A percentile compares a stretch with the other conserved stretches of the same genome.
phyloP scores from a whole-genome alignment of 2,329 filamentous ascomycete genomes.

The Aspergillus candidus region DNA sequence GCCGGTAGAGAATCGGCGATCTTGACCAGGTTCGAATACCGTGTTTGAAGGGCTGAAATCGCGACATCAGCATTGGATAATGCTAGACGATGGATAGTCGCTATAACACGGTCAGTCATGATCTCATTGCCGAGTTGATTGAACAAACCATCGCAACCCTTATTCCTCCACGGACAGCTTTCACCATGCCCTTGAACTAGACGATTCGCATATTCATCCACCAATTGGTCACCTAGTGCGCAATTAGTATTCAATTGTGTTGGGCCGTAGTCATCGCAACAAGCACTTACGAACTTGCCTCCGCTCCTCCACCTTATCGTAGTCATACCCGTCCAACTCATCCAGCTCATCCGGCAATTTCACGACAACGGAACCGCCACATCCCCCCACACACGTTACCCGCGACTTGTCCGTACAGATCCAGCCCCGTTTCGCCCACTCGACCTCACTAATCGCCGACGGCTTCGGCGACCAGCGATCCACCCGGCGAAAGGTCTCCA shows the following conservation, averaged over 20 bases:
- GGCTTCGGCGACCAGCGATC: constrained; percentile 94
- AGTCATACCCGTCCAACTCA: constrained; percentile 42
- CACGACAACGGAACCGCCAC: constrained; percentile 76
- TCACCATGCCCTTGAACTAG: constrained; percentile 71
- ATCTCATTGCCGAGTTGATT: too few relatives aligned
- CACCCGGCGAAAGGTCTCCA: constrained; percentile 85
- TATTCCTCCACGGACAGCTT: constrained; percentile 77
- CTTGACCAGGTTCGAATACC: constrained; percentile 54
- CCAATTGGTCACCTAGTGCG: constrained; percentile 55
- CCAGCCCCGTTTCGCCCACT: constrained; percentile 95
- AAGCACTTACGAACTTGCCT: constrained; percentile 38
- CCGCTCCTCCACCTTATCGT: constrained; percentile 36
- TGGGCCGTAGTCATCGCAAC: background rate
- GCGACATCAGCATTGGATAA: constrained; percentile 57
- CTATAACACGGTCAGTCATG: constrained; percentile 25
- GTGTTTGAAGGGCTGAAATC: constrained; percentile 52
- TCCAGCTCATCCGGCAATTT: constrained; percentile 65
- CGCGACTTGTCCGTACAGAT: constrained; percentile 75
- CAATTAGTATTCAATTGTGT: constrained; percentile 5
- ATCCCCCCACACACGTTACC: constrained; percentile 74
- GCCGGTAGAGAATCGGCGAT: constrained; percentile 35
- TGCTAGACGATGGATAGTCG: constrained; percentile 60
- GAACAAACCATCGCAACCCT: constrained; percentile 71
- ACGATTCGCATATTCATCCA: constrained; percentile 67
- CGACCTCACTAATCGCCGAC: constrained; percentile 74